Evolutionary conservation across 352 stramenopile species (phyloP), one percentile per base, ranked within the genome.

Genomic region (Phytopythium oedochilum): DNA sequence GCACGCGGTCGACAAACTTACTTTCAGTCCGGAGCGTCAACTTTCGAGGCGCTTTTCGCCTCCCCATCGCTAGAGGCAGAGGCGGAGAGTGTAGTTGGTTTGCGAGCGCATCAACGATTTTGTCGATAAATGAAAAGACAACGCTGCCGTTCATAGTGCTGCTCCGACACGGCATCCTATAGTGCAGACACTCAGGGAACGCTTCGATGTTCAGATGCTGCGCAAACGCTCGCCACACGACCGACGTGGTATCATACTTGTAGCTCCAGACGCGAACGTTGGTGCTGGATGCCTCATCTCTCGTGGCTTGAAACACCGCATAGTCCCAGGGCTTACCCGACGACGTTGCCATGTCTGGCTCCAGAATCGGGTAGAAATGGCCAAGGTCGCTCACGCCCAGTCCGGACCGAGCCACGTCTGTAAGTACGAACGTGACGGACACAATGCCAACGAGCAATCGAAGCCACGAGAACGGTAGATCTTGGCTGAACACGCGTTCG

Each of bases 241-340:
- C 57, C 0, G 63, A 78, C 23, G 63, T 73, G 6, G 66, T 73
- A 34, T 78, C 70, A 10, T 60, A 73, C 39, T 77, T 77, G 65
- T 77, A 77, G 31, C 43, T 70, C 69, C 65, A 72, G 0, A 71
- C 51, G 4, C 54, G 53, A 8, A 55, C 56, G 2, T 53, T 72
- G 3, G 20, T 12, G 20, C 32, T 44, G 0, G 46, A 0, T 18
- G 22, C 31, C 28, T 73, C 57, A 2, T 45, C 44, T 14, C 60
- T 63, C 5, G 64, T 63, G 0, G 43, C 28, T 32, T 48, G 34
- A 34, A 68, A 58, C 12, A 71, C 57, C 1, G 64, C 53, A 52
- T 68, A 71, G 32, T 69, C 61, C 64, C 64, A 73, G 2, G 64
- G 65, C 4, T 49, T 55, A 2, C 55, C 61, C 34, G 64, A 69